Evolutionary conservation across 345 rosid species (phyloP).

Genomic region (Populus nigra): DNA sequence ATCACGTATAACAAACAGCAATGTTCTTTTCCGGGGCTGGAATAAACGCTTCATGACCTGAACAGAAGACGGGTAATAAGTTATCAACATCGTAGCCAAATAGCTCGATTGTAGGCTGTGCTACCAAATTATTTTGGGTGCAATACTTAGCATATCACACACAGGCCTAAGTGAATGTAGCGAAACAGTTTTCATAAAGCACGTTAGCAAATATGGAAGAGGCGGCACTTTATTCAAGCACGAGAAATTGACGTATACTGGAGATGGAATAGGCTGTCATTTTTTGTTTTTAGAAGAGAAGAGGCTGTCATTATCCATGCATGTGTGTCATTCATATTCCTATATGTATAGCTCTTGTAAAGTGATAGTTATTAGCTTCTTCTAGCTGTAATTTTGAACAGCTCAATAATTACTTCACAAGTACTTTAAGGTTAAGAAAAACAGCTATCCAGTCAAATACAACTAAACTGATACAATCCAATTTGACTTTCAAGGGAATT

Average conservation of each 20-base stretch:
- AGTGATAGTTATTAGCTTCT: neutral
- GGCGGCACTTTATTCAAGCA: neutral
- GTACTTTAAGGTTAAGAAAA: neutral
- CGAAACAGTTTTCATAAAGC: neutral
- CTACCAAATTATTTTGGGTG: neutral
- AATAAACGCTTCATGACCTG: constrained; percentile 41
- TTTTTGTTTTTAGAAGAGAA: neutral
- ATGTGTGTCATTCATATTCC: neutral
- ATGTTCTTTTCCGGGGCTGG: constrained; percentile 36
- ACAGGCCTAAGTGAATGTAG: neutral
- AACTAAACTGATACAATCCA: too few relatives aligned
- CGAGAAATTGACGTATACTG: neutral
- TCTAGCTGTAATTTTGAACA: neutral
- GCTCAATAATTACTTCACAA: neutral
- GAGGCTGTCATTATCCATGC: neutral
- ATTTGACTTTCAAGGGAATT: neutral
- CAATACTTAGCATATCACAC: neutral
- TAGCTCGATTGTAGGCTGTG: neutral
- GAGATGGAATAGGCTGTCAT: neutral
- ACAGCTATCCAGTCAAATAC: neutral
- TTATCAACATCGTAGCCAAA: neutral
- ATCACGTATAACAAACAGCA: constrained; percentile 37
- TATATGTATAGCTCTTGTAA: neutral
- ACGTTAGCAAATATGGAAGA: neutral
- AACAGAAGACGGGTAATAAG: neutral